Evolutionary conservation across 345 rosid genomes (phyloP), one percentile per base, ranked within the genome.

Genomic region (Arabis alpina): DNA sequence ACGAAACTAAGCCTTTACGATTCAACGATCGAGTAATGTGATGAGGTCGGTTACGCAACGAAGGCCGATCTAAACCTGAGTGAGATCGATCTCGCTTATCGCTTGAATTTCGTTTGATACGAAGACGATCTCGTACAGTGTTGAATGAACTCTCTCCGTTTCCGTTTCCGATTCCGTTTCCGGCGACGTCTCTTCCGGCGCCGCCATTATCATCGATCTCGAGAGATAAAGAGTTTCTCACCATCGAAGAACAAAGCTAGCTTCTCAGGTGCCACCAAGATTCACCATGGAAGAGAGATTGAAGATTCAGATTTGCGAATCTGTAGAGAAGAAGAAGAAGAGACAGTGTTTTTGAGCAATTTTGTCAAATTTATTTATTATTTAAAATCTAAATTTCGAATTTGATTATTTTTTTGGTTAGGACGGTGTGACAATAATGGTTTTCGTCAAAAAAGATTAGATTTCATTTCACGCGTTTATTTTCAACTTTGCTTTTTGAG

Each of bases 111-210:
- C 93, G 70, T 74, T 88, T 89, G 54, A 85, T 79, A 15, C 65
- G 92, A 65, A 84, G 73, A 6, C 97, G 90, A 76, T 81, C 96
- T 6, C 97, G 83, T 67, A 86, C 81, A 73, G 86, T 81, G 67
- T 70, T 72, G 13, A 73, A 56, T 48, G 72, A 80, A 12, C 54
- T 54, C 54, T 80, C 91, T 15, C 25, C 68, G 65, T 58, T 57
- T 48, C 50, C 54, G 71, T 19, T 19, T 19, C 23, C 23, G 23
- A 19, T 19, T 15, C 25, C 68, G 65, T 58, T 57, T 48, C 50
- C 54, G 71, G 45, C 14, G 45, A 54, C 60, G 77, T 74, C 73
- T 66, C 73, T 59, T 45, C 70, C 75, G 66, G 23, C 71, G 76
- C 30, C 58, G 80, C 66, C 80, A 61, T 69, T 66, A 23, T 80